Conservation (phyloP, 2,329 filamentous ascomycete genomes). For the Helicocarpus griseus region DNA sequence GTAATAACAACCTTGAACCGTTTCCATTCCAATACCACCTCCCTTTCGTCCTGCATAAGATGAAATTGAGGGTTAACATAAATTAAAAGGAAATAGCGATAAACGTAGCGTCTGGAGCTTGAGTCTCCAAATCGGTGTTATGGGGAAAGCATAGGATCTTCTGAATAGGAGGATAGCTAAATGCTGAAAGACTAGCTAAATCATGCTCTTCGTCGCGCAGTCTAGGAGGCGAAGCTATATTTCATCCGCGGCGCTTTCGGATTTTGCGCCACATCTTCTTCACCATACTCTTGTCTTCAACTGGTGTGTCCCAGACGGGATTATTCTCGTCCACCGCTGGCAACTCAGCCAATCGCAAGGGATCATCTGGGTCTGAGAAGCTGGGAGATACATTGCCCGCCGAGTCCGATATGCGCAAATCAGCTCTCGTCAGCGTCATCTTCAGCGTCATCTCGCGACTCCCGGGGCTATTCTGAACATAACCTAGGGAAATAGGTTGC, state of each 20-base stretch:
- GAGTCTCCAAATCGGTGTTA: too few relatives aligned
- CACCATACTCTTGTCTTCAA: slow-evolving; percentile 28
- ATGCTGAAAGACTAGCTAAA: not conserved
- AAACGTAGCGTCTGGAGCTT: not conserved
- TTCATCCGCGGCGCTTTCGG: slow-evolving; percentile 17
- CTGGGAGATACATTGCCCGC: slow-evolving; percentile 60
- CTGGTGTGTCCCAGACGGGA: slow-evolving; percentile 35
- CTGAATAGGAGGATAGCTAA: not conserved
- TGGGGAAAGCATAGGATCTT: too few relatives aligned
- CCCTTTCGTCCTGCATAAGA: not conserved
- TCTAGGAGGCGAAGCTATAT: not conserved
- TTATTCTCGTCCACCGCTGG: slow-evolving; percentile 33
- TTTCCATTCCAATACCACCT: too few relatives aligned
- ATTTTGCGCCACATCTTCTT: slow-evolving; percentile 38
- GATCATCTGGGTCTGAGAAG: slow-evolving; percentile 50
- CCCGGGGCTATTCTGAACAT: slow-evolving; percentile 44
- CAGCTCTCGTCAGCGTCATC: slow-evolving; percentile 87
- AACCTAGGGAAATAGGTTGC: slow-evolving; percentile 21
- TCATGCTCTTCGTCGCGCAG: not conserved
- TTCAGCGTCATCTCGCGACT: slow-evolving; percentile 88
- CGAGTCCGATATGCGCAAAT: slow-evolving; percentile 50
- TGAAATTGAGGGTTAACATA: not conserved
- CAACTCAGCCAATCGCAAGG: slow-evolving; percentile 47
- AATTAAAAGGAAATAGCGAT: not conserved
- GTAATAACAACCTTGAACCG: not conserved